A percentile compares a stretch with the other conserved stretches of the same genome.
Conservation (phyloP, 2,329 filamentous ascomycete genomes). For the Cercospora berteroae region DNA sequence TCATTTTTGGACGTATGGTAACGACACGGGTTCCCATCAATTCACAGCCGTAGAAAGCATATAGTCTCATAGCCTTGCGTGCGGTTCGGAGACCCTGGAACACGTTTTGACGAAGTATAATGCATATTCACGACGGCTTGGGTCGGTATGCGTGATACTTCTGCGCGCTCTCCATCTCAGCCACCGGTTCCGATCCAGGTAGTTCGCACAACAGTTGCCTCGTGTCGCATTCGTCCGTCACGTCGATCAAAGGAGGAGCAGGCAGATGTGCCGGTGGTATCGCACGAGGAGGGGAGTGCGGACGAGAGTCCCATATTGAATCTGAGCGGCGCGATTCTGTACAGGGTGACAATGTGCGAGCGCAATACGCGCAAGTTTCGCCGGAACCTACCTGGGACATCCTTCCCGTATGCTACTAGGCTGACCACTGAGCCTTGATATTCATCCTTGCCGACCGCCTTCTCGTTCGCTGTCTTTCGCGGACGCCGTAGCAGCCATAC, state of each 20-base stretch:
- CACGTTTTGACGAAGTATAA: neutral
- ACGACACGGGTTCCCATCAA: neutral
- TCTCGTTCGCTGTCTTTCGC: neutral
- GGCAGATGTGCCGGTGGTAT: neutral
- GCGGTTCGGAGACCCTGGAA: neutral
- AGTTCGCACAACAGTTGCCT: conserved; percentile 1
- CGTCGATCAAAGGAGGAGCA: conserved; percentile 1
- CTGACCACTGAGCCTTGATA: conserved; percentile 9
- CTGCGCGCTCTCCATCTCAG: conserved; percentile 3
- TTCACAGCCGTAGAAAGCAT: neutral
- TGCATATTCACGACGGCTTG: neutral
- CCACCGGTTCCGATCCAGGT: neutral
- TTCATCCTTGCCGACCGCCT: neutral
- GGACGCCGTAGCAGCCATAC: conserved; percentile 13
- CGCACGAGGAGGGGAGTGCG: neutral
- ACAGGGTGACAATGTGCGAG: neutral
- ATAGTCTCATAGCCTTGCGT: neutral
- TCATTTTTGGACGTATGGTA: neutral
- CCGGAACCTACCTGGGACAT: neutral
- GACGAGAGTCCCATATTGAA: neutral
- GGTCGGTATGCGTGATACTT: conserved; percentile 10
- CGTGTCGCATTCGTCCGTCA: conserved; percentile 7
- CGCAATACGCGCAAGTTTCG: neutral
- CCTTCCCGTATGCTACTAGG: conserved; percentile 2
- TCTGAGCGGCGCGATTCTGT: neutral